A percentile compares a stretch with the other conserved stretches of the same genome.
Evolutionary conservation across 306 rosid species (phyloP).

Genomic region (Urtica urens): DNA sequence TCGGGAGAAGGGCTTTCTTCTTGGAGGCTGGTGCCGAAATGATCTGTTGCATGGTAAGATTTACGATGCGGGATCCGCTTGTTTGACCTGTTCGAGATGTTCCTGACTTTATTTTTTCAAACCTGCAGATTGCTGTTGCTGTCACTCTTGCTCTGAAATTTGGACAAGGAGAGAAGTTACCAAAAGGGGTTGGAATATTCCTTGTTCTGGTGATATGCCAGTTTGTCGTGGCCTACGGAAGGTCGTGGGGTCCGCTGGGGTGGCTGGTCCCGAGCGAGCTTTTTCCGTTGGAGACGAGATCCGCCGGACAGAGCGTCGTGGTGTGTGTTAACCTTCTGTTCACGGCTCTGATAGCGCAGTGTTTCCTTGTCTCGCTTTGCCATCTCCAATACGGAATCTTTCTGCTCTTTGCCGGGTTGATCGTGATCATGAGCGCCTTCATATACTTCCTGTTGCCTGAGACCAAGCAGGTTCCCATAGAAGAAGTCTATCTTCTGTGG

Average conservation of each 20-base stretch:
- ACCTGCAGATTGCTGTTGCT: constrained; percentile 48
- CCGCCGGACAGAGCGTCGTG: constrained; percentile 92
- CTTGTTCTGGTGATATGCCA: constrained; percentile 64
- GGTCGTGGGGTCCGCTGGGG: constrained; percentile 96
- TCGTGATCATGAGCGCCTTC: constrained; percentile 61
- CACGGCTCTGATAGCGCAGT: constrained; percentile 84
- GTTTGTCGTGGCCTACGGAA: constrained; percentile 92
- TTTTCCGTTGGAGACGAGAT: constrained; percentile 83
- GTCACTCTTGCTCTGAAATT: constrained; percentile 55
- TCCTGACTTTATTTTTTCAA: background rate
- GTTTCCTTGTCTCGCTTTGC: constrained; percentile 70
- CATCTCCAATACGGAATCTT: constrained; percentile 84
- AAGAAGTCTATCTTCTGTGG: constrained; percentile 76
- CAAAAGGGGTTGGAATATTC: constrained; percentile 47
- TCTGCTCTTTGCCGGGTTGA: constrained; percentile 61
- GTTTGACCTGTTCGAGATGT: too few relatives aligned
- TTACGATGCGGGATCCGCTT: background rate
- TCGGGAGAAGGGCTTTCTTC: constrained; percentile 85
- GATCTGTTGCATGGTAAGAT: constrained; percentile 73
- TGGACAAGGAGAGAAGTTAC: constrained; percentile 61
- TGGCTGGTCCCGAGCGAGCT: constrained; percentile 98
- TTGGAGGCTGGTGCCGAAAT: constrained; percentile 89
- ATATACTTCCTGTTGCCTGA: constrained; percentile 82
- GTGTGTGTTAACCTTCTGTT: constrained; percentile 86
- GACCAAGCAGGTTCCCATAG: constrained; percentile 89